These are phyloP conservation scores for Mycena capillaripes DNA, from an alignment of 768 basidiomycete genomes.

Conservation along the genomic window DNA sequence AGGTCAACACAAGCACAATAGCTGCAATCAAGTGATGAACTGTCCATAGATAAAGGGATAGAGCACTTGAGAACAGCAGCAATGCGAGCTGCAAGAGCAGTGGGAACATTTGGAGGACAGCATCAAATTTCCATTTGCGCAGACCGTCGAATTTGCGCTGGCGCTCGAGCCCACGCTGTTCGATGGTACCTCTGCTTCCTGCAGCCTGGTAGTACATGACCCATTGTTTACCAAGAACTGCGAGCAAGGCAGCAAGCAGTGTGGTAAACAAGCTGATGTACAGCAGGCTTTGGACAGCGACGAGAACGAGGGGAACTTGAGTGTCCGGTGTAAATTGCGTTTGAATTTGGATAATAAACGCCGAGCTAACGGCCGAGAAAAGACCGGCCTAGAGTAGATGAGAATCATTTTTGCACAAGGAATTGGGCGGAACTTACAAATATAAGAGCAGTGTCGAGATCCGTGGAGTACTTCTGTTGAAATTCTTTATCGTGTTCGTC, in stretches of 20 bases:
- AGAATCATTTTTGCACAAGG: background rate
- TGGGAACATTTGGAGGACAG: background rate
- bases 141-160: background rate
- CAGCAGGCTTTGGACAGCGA: background rate
- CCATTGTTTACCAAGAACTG: background rate
- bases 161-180: background rate
- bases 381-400: background rate
- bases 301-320: background rate
- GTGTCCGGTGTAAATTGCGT: no score
- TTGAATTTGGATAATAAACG: background rate
- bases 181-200: background rate
- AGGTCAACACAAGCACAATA: background rate
- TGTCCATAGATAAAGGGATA: background rate
- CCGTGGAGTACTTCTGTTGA: slow-evolving; percentile 11
- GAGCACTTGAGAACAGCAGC: background rate
- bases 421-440: slow-evolving; percentile 3
- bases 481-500: slow-evolving; percentile 24
- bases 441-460: slow-evolving; percentile 12
- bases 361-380: slow-evolving; percentile 13
- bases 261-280: background rate
- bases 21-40: background rate
- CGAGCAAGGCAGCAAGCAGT: background rate
- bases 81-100: background rate
- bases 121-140: background rate
- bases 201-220: background rate